phyloP scores from a whole-genome alignment of 768 basidiomycete genomes.

The Boletus sp. region DNA sequence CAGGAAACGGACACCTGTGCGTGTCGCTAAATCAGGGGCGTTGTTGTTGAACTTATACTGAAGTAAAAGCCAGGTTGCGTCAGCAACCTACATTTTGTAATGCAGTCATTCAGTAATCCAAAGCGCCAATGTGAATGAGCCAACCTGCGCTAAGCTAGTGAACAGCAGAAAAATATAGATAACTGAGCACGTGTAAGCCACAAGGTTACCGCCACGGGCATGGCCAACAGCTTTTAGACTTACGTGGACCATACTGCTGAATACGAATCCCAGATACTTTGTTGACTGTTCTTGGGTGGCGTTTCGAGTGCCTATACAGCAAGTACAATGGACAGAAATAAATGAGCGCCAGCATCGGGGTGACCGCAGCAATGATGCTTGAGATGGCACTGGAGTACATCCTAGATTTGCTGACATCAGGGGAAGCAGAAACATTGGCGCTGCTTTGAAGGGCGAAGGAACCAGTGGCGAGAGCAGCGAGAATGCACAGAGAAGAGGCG shows the following conservation, averaged over 20 bases:
- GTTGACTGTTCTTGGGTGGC: conserved; percentile 47
- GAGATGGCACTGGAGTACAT: conserved; percentile 38
- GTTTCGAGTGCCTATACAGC: conserved; percentile 45
- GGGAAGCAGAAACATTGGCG: conserved; percentile 7
- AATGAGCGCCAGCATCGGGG: conserved; percentile 37
- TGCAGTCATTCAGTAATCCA: conserved; percentile 1
- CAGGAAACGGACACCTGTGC: conserved; percentile 44
- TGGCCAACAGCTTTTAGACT: conserved; percentile 16
- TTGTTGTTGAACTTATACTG: conserved; percentile 55
- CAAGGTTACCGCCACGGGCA: conserved; percentile 5
- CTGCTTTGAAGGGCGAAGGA: conserved; percentile 30
- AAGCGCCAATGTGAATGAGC: neutral
- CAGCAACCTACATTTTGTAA: conserved; percentile 40
- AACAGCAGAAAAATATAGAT: conserved; percentile 53
- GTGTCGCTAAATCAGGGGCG: conserved; percentile 46
- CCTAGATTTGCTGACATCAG: conserved; percentile 29
- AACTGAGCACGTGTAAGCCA: conserved; percentile 34
- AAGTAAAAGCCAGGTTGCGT: conserved; percentile 57
- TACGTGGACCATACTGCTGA: conserved; percentile 55
- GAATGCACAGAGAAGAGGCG: conserved; percentile 34
- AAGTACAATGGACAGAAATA: conserved; percentile 54
- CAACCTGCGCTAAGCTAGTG: conserved; percentile 47
- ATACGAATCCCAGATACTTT: conserved; percentile 47
- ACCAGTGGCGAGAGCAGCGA: conserved; percentile 33
- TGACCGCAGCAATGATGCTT: conserved; percentile 35